A percentile compares a stretch with the other conserved stretches of the same genome.
These are phyloP conservation scores for Saccharomycopsis fibuligera DNA, from an alignment of 805 yeast species.

Conservation along the genomic window DNA sequence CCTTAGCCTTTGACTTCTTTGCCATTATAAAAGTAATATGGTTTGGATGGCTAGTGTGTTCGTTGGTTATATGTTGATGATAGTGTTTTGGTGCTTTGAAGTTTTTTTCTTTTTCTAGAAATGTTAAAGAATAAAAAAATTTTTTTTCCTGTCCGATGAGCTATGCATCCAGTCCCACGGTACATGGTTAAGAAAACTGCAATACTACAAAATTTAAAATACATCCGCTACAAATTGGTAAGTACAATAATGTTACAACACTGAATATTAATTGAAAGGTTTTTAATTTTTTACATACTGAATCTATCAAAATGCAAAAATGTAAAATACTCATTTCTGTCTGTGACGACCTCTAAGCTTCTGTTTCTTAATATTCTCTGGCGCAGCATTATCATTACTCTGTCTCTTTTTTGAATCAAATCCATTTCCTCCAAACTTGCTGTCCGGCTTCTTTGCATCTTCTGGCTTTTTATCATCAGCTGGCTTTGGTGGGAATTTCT, in stretches of 20 bases:
- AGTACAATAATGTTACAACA: too few relatives aligned
- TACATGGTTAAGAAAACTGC: too few relatives aligned
- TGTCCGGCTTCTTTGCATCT: not conserved
- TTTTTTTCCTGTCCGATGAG: not conserved
- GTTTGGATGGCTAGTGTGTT: too few relatives aligned
- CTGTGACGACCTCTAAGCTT: not conserved
- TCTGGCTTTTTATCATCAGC: constrained; percentile 21
- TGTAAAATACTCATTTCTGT: not conserved
- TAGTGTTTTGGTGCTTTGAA: too few relatives aligned
- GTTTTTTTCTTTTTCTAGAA: too few relatives aligned
- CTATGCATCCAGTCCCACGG: too few relatives aligned
- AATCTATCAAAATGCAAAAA: not conserved
- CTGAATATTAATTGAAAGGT: too few relatives aligned
- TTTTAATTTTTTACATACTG: not conserved
- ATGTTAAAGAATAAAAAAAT: too few relatives aligned
- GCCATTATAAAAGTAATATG: too few relatives aligned
- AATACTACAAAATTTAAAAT: not conserved
- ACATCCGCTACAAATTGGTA: too few relatives aligned
- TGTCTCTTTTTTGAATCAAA: not conserved
- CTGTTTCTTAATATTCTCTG: not conserved
- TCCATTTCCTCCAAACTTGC: not conserved
- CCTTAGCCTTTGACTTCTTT: constrained; percentile 3
- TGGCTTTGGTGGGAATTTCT: constrained; percentile 32
- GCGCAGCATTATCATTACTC: not conserved
- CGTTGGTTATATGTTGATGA: not conserved